Conservation (phyloP, 345 rosid species). For the Eutrema yunnanense region DNA sequence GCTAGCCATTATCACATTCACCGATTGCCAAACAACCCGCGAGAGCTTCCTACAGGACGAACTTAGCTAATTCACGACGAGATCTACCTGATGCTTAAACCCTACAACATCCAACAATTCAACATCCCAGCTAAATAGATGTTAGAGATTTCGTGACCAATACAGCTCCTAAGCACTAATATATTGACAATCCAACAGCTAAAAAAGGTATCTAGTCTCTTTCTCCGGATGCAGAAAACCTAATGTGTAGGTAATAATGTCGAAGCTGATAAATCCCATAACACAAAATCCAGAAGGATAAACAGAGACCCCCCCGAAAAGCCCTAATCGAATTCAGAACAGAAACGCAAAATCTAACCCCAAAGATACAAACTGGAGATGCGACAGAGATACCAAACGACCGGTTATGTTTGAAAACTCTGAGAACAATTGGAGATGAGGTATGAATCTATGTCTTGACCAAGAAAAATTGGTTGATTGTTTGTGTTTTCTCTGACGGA, state of each 20-base stretch:
- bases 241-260: constrained; percentile 4
- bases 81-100: constrained; percentile 9
- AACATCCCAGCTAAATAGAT: neutral
- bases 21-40: constrained; percentile 22
- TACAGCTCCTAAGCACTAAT: constrained; percentile 6
- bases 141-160: neutral
- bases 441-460: constrained; percentile 1
- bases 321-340: constrained; percentile 8
- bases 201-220: constrained; percentile 1
- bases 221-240: constrained; percentile 4
- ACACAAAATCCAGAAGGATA: neutral
- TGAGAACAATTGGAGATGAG: neutral
- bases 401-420: neutral
- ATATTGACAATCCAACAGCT: neutral
- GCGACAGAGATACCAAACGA: neutral
- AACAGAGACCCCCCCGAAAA: neutral
- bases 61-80: constrained; percentile 5
- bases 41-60: constrained; percentile 43
- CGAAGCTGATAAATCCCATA: neutral
- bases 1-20: constrained; percentile 49
- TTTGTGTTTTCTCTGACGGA: constrained; percentile 9
- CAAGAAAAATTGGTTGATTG: constrained; percentile 2
- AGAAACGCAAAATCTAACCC: neutral
- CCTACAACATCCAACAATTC: neutral
- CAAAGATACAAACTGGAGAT: constrained; percentile 3